Conservation (phyloP, 345 rosid genomes). For the Gossypium anomalum region DNA sequence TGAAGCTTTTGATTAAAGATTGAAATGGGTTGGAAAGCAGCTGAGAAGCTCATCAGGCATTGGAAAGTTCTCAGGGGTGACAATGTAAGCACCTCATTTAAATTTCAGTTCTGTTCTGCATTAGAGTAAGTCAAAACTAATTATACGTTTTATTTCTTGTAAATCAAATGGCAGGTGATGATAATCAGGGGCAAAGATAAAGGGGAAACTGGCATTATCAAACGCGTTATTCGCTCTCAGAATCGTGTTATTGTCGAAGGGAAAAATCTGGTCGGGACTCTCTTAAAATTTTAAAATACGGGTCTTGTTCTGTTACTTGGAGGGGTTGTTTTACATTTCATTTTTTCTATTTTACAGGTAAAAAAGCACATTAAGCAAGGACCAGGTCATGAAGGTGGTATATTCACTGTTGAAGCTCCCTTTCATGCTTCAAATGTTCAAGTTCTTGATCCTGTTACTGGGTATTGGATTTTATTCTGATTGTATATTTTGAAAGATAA, state of each 20-base stretch:
- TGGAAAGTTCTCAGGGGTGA: too few relatives aligned
- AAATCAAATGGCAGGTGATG: constrained; percentile 48
- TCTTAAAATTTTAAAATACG: neutral
- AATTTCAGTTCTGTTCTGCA: constrained; percentile 36
- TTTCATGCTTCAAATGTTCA: constrained; percentile 58
- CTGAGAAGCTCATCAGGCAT: constrained; percentile 89
- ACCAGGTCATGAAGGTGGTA: constrained; percentile 88
- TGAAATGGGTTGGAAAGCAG: constrained; percentile 97
- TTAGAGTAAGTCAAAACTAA: neutral
- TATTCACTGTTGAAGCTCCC: constrained; percentile 92
- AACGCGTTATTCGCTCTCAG: constrained; percentile 79
- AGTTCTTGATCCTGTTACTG: constrained; percentile 75
- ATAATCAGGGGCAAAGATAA: constrained; percentile 81
- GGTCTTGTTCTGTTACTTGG: neutral
- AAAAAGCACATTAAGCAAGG: constrained; percentile 89
- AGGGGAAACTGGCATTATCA: constrained; percentile 70
- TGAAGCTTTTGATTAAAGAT: neutral
- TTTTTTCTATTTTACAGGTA: constrained; percentile 38
- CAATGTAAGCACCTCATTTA: neutral
- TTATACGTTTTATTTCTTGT: neutral
- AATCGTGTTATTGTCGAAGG: constrained; percentile 88
- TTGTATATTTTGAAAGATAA: neutral
- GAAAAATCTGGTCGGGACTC: constrained; percentile 57
- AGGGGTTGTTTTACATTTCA: neutral
- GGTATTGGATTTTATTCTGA: constrained; percentile 37